phyloP scores from a whole-genome alignment of 2,329 filamentous ascomycete species.

The Laburnicola sp. region DNA sequence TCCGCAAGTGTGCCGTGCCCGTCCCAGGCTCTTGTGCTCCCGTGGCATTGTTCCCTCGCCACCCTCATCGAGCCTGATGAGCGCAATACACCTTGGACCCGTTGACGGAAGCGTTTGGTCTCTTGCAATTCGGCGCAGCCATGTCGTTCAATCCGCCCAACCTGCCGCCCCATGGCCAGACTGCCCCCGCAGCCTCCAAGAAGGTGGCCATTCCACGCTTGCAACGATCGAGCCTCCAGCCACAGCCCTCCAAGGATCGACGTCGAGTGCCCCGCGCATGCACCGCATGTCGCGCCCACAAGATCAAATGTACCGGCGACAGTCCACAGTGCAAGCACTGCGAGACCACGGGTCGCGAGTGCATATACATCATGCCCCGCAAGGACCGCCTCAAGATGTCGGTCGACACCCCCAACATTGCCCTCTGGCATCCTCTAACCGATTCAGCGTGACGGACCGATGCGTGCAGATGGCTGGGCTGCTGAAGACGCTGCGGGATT shows the following conservation, averaged over 20 bases:
- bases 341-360: slow-evolving; percentile 36
- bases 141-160: slow-evolving; percentile 13
- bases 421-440: slow-evolving; percentile 15
- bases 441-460: slow-evolving; percentile 32
- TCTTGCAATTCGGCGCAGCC: neutral
- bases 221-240: slow-evolving; percentile 17
- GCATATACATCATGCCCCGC: slow-evolving; percentile 45
- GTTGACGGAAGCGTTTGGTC: no score
- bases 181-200: neutral
- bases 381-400: slow-evolving; percentile 45
- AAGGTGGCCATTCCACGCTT: slow-evolving; percentile 42
- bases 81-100: neutral
- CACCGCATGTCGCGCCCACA: slow-evolving; percentile 44
- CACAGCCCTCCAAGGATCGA: slow-evolving; percentile 23
- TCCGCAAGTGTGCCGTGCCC: no score
- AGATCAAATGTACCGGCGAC: slow-evolving; percentile 48
- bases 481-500: slow-evolving; percentile 21
- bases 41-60: no score
- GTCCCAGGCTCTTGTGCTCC: no score
- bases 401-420: slow-evolving; percentile 4
- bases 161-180: slow-evolving; percentile 1
- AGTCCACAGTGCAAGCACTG: slow-evolving; percentile 45
- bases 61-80: no score
- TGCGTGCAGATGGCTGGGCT: slow-evolving; percentile 33
- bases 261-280: slow-evolving; percentile 34